Percentiles rank a stretch among this genome's conserved stretches.
Conservation (phyloP, 805 yeast species). For the Ogataea chonburiensis region DNA sequence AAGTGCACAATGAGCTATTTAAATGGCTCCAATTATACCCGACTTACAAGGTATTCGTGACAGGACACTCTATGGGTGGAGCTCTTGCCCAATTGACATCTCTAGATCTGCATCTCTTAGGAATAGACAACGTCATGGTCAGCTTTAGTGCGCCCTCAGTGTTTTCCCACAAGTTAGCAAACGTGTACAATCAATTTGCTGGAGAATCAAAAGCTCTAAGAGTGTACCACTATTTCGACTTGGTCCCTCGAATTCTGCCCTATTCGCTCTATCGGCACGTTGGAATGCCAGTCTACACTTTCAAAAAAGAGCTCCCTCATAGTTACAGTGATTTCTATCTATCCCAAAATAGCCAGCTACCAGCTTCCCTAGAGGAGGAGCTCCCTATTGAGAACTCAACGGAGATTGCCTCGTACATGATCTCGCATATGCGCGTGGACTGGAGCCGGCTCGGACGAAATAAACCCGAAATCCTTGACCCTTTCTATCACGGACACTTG, state of each 20-base stretch:
- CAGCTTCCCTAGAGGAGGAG: conserved; percentile 3
- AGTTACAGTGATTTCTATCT: conserved; percentile 7
- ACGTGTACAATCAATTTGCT: conserved; percentile 9
- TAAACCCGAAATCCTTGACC: conserved; percentile 11
- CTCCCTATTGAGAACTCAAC: too few relatives aligned
- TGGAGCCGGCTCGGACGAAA: conserved; percentile 1
- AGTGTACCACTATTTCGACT: conserved; percentile 18
- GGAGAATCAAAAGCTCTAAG: conserved; percentile 13
- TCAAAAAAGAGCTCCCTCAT: conserved; percentile 20
- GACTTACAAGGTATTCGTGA: conserved; percentile 33
- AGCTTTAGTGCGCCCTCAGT: conserved; percentile 23
- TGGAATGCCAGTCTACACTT: conserved; percentile 14
- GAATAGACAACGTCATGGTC: conserved; percentile 27
- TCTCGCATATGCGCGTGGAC: neutral
- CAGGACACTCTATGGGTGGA: conserved; percentile 56
- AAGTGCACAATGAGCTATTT: conserved; percentile 16
- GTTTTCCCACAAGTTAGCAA: conserved; percentile 18
- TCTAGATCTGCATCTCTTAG: conserved; percentile 57
- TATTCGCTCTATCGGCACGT: conserved; percentile 17
- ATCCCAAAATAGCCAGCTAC: conserved; percentile 1
- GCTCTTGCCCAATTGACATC: conserved; percentile 64
- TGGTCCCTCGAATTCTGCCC: conserved; percentile 23
- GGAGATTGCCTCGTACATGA: conserved; percentile 3
- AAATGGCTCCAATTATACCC: conserved; percentile 14
- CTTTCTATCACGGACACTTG: conserved; percentile 15